Base-by-base conservation (phyloP, 768 basidiomycete species). In the Pleurotus ostreatus region DNA sequence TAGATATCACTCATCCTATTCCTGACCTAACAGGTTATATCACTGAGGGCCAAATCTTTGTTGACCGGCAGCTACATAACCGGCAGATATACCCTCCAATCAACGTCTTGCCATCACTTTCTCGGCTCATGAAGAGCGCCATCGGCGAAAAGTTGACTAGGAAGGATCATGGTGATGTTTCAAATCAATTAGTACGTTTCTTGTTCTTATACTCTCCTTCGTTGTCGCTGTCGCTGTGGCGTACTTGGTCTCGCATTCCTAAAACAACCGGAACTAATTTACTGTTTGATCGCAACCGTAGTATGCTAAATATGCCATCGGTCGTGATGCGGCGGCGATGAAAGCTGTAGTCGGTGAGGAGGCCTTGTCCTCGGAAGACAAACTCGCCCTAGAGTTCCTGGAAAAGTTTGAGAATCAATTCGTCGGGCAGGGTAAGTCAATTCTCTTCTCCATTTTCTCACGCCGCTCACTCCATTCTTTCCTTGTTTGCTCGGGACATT, bases 1-100 rank as follows among this genome's bases (percentile, higher is more conserved):
- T 65, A 98, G 96, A 98, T 79, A 99, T 99, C 72, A 98, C 97
- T n/a, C 97, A 99, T 74, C 97, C 97, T 58, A 98, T 99, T 74
- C 96, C 96, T 67, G 96, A 98, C 84, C 79, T 98, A 71, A 98
- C 96, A 61, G 97, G 97, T 53, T 99, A 98, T 74, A 99, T 99
- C 71, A 95, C 95, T 49, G 96, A 98, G 79, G 97, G 97, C 49
- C 97, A 99, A 76, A 97, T 99, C 75, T 96, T 88, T 71, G 91
- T 99, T 67, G 97, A 99, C 78, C 88, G 97, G 61, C 93, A 97
- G 71, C 77, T 99, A 70, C 80, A 97, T 81, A 98, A 99, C 78
- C 80, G 89, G 65, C 93, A 94, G 72, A 95, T 98, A 69, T 98
- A 98, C 76, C 97, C 97, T 37, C 97, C 97, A 49, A 98, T 99